Conservation (phyloP, 225 moss, liverwort and hornwort species). For the Pseudisothecium myosuroides region DNA sequence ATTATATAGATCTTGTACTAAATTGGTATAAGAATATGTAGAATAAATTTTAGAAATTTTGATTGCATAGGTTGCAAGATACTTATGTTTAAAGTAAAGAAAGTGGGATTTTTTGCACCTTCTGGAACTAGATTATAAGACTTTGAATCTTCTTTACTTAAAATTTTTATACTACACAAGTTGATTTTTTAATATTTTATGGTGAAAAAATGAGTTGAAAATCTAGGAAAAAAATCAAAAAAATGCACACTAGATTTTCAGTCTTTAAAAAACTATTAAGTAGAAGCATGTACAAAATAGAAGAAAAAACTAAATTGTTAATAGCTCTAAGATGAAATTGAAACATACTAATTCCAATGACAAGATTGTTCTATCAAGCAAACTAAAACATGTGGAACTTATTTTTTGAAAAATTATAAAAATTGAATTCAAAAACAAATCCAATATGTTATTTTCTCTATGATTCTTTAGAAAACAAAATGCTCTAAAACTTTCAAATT, state of each 20-base stretch:
- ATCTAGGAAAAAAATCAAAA: not conserved
- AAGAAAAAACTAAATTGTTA: not conserved
- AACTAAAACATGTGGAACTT: not conserved
- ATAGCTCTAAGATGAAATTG: too few relatives aligned
- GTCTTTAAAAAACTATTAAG: not conserved
- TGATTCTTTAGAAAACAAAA: fast-evolving
- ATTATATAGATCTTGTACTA: not conserved
- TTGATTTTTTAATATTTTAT: too few relatives aligned
- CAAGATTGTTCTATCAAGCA: not conserved
- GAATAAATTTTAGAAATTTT: not conserved
- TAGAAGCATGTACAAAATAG: not conserved
- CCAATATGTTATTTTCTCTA: too few relatives aligned
- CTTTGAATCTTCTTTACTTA: not conserved
- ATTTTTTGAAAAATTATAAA: not conserved
- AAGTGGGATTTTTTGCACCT: not conserved
- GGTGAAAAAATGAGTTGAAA: not conserved
- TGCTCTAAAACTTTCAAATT: not conserved
- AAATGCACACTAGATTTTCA: fast-evolving
- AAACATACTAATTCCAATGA: not conserved
- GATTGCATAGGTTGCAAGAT: fast-evolving
- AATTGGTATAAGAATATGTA: fast-evolving
- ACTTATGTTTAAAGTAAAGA: not conserved
- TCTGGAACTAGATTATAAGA: not conserved
- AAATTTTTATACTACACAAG: not conserved
- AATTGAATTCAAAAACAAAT: not conserved